Base-by-base conservation (phyloP, 805 yeast species). In the Metschnikowia gelsemii region DNA sequence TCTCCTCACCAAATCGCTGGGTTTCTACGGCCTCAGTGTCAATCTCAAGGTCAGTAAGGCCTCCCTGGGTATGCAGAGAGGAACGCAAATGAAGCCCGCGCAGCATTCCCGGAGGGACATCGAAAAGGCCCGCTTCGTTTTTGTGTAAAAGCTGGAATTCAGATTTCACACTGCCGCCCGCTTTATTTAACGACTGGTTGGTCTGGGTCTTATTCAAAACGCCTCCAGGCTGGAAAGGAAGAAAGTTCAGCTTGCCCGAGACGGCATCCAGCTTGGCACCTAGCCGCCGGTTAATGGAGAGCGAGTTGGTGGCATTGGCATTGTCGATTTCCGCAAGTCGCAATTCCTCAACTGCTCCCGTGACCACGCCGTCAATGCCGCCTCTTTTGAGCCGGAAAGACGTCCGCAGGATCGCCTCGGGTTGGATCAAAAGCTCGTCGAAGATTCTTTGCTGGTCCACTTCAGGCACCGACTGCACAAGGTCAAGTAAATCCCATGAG, bases 181-280 rank as follows among this genome's bases (percentile, higher is more conserved):
- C 35, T 45, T 42, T 47, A 38, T 44, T 49, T 13, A 50, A 29
- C 3, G 43, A 38, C 32, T 51, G 52, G 25, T 50, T 52, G 8
- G 52, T 40, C 33, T 43, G 52, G 1, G 47, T 42, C 7, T 56
- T 55, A 17, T 59, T 54, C 22, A 55, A 60, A 29, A 72, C 59
- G 2, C 98, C 97, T 50, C 99, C 98, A 0, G 99, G 99, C 43
- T 84, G 82, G 58, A 93, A 93, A 0, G 99, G 99, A 55, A 91
- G 64, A 54, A 76, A 85, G 14, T 80, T 75, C 0, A 95, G 73
- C 3, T 79, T 71, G 0, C 98, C 98, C 34, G 73, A 68, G 2
- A 87, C 64, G 2, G 81, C 68, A 29, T 79, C 83, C n/a, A 68
- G 68, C 49, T 78, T 78, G 5, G 84, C 72, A 12, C 81, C 79